phyloP scores from a whole-genome alignment of 169 alveolate genomes.

The Amoebophrya sp. region DNA sequence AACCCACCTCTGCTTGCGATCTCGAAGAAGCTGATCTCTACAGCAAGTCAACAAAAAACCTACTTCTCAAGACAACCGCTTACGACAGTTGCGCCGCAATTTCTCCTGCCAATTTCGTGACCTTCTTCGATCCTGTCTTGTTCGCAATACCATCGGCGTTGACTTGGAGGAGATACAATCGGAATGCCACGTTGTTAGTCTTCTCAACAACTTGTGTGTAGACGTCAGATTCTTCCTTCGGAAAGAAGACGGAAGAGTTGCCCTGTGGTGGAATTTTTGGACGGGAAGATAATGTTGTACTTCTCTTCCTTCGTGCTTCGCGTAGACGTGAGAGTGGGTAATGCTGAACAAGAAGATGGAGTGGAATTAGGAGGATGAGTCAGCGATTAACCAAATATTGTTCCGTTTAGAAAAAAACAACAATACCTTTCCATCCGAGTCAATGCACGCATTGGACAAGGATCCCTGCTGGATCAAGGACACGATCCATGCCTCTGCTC shows the following conservation, averaged over 20 bases:
- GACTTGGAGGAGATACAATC: background rate
- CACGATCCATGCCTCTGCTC: background rate
- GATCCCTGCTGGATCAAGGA: background rate
- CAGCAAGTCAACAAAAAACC: background rate
- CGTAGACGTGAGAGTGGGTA: no score
- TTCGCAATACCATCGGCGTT: background rate
- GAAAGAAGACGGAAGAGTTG: background rate
- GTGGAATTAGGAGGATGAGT: no score
- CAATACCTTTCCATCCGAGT: background rate
- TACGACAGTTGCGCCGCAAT: background rate
- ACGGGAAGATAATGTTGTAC: no score
- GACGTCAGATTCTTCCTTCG: background rate
- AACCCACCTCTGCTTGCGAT: no score
- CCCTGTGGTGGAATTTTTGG: background rate
- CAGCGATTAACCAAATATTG: no score
- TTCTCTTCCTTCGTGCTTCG: no score
- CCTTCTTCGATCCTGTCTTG: background rate
- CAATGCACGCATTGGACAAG: background rate
- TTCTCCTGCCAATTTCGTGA: background rate
- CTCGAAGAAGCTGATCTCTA: no score
- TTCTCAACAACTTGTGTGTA: background rate
- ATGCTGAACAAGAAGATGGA: no score
- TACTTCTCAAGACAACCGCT: background rate
- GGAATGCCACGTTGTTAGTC: background rate
- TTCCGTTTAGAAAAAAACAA: no score